Evolutionary conservation across 2,329 filamentous ascomycete genomes (phyloP), one percentile per base, ranked within the genome.

Genomic region (Dothistroma pini): DNA sequence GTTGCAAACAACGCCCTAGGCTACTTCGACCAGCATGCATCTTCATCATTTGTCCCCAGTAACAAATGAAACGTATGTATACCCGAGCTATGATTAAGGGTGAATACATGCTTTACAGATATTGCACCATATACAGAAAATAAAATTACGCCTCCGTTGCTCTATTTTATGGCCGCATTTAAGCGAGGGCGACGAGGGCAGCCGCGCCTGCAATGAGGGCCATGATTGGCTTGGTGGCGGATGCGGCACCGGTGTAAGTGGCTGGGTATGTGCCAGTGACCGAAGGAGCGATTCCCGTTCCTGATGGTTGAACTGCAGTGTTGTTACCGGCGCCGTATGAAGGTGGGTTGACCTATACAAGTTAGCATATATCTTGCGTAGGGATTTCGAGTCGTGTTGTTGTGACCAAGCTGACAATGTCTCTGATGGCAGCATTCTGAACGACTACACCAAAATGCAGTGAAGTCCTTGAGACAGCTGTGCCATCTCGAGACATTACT

Each of bases 121-220:
- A 44, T 44, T 44, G 12, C 14, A 44, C 16, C 38, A 44, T 44
- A 12, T 19, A n/a, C 38, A 16, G 12, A 44, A 12, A 44, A 44
- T 16, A 12, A n/a, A 44, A 44, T 16, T 10, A 19, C 50, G 11
- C n/a, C 50, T 19, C 31, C 34, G 16, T 19, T 35, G n/a, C 25
- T 53, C 29, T 29, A 35, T 34, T 2, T 9, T 25, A 35, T 53
- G 14, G 50, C 50, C n/a, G 1, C 44, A 38, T 56, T 58, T 60
- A 61, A 34, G 47, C 62, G 35, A 63, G 47, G 49, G 54, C 60
- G 35, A 60, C 55, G 7, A 62, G 22, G 32, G 59, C 62, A n/a
- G 58, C 63, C n/a, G 54, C 55, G 59, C 57, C 63, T 9, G 63
- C 63, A 29, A 64, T 22, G 35, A 62, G 31, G 25, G 54, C 63